phyloP scores from a whole-genome alignment of 2,329 filamentous ascomycete species.

The Seiridium unicorne region DNA sequence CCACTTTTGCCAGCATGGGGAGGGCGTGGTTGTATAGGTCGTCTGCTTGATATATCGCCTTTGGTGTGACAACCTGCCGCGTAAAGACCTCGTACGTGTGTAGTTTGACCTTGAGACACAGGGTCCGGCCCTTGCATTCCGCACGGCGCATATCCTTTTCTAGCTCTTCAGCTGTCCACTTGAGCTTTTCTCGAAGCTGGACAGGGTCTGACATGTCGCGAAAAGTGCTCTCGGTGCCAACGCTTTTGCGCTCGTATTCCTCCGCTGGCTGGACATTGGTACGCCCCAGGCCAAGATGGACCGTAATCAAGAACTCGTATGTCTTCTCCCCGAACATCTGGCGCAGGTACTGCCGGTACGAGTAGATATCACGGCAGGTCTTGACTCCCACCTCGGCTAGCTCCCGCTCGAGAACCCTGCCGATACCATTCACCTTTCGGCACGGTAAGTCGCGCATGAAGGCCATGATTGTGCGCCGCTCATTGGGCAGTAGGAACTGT shows the following conservation, averaged over 20 bases:
- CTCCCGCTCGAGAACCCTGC: constrained; percentile 88
- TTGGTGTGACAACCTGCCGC: constrained; percentile 73
- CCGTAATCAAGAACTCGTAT: constrained; percentile 80
- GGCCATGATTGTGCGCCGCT: constrained; percentile 71
- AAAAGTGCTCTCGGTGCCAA: constrained; percentile 93
- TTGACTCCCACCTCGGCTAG: constrained; percentile 83
- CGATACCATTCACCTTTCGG: constrained; percentile 92
- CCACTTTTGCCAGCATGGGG: constrained; percentile 80
- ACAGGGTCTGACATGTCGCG: constrained; percentile 69
- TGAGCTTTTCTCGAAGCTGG: constrained; percentile 73
- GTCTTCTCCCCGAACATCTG: constrained; percentile 89
- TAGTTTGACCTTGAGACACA: constrained; percentile 89
- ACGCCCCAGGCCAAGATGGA: constrained; percentile 81
- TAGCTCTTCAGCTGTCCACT: constrained; percentile 78
- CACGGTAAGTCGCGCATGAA: constrained; percentile 86
- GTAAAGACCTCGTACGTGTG: constrained; percentile 93
- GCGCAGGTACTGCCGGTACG: constrained; percentile 68
- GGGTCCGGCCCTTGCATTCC: constrained; percentile 83
- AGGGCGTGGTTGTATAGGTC: constrained; percentile 81
- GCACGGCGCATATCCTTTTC: constrained; percentile 80
- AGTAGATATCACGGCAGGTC: constrained; percentile 85
- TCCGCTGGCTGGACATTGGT: constrained; percentile 84
- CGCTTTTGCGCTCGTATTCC: constrained; percentile 87
- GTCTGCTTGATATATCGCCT: constrained; percentile 69
- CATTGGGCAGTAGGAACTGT: constrained; percentile 73